Evolutionary conservation across 352 stramenopile genomes (phyloP), one percentile per base, ranked within the genome.

Genomic region (Pythium rishiriense): DNA sequence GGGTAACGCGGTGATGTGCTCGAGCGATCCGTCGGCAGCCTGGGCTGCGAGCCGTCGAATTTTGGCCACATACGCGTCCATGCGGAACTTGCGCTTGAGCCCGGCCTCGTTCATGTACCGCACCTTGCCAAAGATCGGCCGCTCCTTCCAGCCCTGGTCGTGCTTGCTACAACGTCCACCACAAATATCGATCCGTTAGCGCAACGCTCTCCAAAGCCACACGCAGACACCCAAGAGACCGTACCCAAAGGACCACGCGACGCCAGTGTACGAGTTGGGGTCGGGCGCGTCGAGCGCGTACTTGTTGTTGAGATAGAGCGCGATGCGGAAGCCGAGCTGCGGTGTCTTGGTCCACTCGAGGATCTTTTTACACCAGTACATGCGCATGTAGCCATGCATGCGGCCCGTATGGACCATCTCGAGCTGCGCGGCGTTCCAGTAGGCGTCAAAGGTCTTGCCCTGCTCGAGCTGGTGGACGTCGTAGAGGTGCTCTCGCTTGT

Each of bases 311-410:
- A 99, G 90, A 26, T 97, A 94, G 33, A 98, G 83, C 14, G 93
- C 96, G 6, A 82, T 94, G n/a, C 83, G 63, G 25, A 99, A 93
- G 7, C 96, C 97, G 65, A 97, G 81, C 37, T 88, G 71, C 0
- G 97, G 97, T 11, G 85, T 87, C 22, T 74, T 52, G 1, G 97
- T 99, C 98, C 98, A 99, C 73, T 99, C 97, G 17, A 99, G 78
- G 52, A 99, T 97, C 74, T 99, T 99, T 78, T 98, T 98, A 41
- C 91, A 97, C 98, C 98, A 99, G 78, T 99, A 99, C 98, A 99
- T 99, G 52, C 97, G 90, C 85, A 96, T 93, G 72, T 93, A 96
- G 67, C 87, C 85, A 68, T 94, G 85, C 83, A 94, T 93, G 45
- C 97, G 97, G 25, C 97, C 98, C 46, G 96, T 93, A 43, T 83